phyloP scores from a whole-genome alignment of 2,329 filamentous ascomycete genomes.

The Pseudopyrenochaeta lycopersici region DNA sequence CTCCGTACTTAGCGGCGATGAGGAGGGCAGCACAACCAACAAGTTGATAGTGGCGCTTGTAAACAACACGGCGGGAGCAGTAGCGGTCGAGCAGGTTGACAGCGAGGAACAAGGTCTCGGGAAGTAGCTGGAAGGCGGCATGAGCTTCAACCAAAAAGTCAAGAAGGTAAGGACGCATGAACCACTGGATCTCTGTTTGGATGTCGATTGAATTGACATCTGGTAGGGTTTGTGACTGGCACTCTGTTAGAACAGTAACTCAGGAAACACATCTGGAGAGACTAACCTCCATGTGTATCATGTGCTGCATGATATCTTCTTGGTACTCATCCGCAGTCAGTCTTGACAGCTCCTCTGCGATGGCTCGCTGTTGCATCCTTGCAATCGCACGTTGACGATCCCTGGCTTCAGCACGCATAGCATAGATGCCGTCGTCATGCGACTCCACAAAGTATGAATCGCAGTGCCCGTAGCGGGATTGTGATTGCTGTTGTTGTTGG shows the following conservation, averaged over 20 bases:
- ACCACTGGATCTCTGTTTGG: conserved; percentile 99
- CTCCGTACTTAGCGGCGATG: conserved; percentile 97
- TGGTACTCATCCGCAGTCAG: conserved; percentile 89
- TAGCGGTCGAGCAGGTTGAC: conserved; percentile 97
- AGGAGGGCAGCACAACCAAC: conserved; percentile 95
- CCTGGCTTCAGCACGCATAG: conserved; percentile 70
- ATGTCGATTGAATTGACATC: conserved; percentile 99
- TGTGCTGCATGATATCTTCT: conserved; percentile 92
- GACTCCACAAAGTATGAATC: conserved; percentile 75
- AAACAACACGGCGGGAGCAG: conserved; percentile 96
- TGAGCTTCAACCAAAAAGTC: conserved; percentile 99
- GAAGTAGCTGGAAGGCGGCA: conserved; percentile 89
- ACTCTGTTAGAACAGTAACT: conserved; percentile 33
- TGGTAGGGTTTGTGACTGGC: conserved; percentile 81
- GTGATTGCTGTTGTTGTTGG: conserved; percentile 53
- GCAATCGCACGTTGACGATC: conserved; percentile 82
- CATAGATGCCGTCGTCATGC: conserved; percentile 63
- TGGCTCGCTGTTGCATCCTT: conserved; percentile 83
- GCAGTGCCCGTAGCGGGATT: conserved; percentile 68
- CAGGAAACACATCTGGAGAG: conserved; percentile 5
- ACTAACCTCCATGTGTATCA: conserved; percentile 90
- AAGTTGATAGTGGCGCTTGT: conserved; percentile 98
- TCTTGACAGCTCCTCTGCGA: conserved; percentile 88
- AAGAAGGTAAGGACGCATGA: conserved; percentile 97
- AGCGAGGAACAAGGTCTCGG: conserved; percentile 94